Evolutionary conservation across 1,139 yeast species (phyloP), one percentile per base, ranked within the genome.

Genomic region (Geotrichum klebahnii): DNA sequence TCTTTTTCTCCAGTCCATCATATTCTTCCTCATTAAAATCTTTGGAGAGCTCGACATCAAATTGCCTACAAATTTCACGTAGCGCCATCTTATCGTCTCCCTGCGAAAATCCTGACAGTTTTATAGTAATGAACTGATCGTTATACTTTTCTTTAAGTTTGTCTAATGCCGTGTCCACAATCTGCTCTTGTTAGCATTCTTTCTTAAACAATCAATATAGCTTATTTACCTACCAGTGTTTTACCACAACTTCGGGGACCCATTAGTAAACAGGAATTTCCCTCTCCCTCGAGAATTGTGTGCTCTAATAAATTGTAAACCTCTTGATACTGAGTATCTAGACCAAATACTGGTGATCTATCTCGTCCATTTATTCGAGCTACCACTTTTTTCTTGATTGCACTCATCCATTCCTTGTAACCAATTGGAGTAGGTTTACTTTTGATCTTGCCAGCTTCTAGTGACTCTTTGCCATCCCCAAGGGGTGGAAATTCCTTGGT

Each of bases 161-260:
- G 0, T 65, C 57, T 24, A 92, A 55, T 0, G 86, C 87, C 5
- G 73, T 68, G 41, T 83, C 75, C 6, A 90, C 71, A 9, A 86
- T 67, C 1, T n/a, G n/a, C n/a, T n/a, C n/a, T n/a, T n/a, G n/a
- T n/a, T n/a, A n/a, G n/a, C n/a, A n/a, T n/a, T n/a, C n/a, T n/a
- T n/a, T n/a, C n/a, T n/a, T n/a, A n/a, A n/a, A n/a, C n/a, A n/a
- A n/a, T n/a, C n/a, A n/a, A n/a, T n/a, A n/a, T n/a, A n/a, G n/a
- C n/a, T n/a, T n/a, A n/a, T n/a, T n/a, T n/a, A n/a, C n/a, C n/a
- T n/a, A n/a, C n/a, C n/a, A 79, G 68, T 0, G 94, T 75, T 64
- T 92, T 92, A 0, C 96, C 97, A 4, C 81, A 71, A 1, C 85
- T 80, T 44, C 90, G 70, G 0, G 96, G 90, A 0, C 98, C 98